A percentile compares a stretch with the other conserved stretches of the same genome.
Evolutionary conservation across 768 basidiomycete genomes (phyloP).

Genomic region (Flagelloscypha sp.): DNA sequence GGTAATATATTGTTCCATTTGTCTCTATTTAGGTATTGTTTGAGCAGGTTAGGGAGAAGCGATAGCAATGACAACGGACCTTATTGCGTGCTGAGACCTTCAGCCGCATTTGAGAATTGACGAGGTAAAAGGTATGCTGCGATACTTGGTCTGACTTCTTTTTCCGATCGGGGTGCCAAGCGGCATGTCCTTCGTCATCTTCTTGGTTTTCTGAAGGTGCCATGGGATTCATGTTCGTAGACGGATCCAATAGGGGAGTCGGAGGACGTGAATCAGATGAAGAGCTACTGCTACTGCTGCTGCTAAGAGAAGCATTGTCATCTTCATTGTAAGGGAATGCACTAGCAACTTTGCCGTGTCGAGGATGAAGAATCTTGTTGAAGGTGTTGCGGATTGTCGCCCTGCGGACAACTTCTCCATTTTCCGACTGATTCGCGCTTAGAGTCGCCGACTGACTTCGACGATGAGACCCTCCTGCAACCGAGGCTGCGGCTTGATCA

Average conservation of each 20-base stretch:
- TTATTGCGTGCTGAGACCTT: constrained; percentile 86
- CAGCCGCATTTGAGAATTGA: constrained; percentile 83
- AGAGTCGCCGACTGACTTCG: no score
- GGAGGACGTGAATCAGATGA: constrained; percentile 31
- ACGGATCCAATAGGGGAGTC: constrained; percentile 70
- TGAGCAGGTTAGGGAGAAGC: not conserved
- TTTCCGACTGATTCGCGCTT: no score
- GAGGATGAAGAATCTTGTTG: no score
- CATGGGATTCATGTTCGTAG: constrained; percentile 62
- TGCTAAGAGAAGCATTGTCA: constrained; percentile 19
- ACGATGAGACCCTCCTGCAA: no score
- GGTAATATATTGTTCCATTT: constrained; percentile 97
- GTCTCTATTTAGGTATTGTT: constrained; percentile 43
- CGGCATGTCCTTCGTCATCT: constrained; percentile 15
- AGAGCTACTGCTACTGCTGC: constrained; percentile 27
- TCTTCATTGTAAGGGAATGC: constrained; percentile 6
- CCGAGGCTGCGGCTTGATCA: constrained; percentile 14
- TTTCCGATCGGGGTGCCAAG: constrained; percentile 30
- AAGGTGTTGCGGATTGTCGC: no score
- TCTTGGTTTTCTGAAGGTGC: constrained; percentile 16
- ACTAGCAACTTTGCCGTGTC: constrained; percentile 2
- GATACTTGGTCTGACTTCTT: constrained; percentile 59
- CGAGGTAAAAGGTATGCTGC: constrained; percentile 90
- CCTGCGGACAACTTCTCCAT: no score
- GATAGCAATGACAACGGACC: constrained; percentile 28